phyloP scores from a whole-genome alignment of 2,329 filamentous ascomycete species.

The Tolypocladium cylindrosporum region DNA sequence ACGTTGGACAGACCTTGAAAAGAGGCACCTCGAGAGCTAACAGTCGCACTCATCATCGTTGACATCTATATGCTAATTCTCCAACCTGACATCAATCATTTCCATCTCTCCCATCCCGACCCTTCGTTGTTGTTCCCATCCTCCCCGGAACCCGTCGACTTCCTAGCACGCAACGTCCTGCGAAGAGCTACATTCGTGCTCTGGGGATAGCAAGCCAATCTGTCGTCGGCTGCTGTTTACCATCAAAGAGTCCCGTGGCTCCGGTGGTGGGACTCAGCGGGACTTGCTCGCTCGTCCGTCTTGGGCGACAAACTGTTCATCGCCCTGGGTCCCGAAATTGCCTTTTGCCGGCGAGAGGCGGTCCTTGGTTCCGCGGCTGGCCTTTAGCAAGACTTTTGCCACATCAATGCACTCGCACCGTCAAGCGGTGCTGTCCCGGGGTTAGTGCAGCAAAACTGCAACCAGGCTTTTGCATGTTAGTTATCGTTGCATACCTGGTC shows the following conservation, averaged over 20 bases:
- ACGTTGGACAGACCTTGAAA: not conserved
- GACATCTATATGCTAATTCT: not conserved
- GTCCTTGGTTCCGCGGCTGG: not conserved
- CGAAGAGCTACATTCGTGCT: not conserved
- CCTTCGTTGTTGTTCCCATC: not conserved
- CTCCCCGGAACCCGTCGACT: not conserved
- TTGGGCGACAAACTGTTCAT: not conserved
- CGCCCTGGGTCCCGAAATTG: not conserved
- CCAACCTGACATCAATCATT: not conserved
- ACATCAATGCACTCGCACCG: conserved; percentile 2
- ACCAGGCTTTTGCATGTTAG: conserved; percentile 2
- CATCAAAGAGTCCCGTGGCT: not conserved
- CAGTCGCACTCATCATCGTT: not conserved
- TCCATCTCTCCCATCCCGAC: not conserved
- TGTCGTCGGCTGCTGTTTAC: not conserved
- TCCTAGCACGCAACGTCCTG: not conserved
- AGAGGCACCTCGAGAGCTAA: not conserved
- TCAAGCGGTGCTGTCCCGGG: not conserved
- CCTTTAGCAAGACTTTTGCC: not conserved
- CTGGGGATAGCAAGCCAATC: not conserved
- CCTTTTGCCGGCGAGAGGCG: not conserved
- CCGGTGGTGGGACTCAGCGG: not conserved
- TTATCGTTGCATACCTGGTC: conserved; percentile 4
- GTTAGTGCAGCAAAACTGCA: not conserved
- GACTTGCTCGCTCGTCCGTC: not conserved